Base-by-base conservation (phyloP, 129 eudicot genomes). In the Escallonia herrerae region DNA sequence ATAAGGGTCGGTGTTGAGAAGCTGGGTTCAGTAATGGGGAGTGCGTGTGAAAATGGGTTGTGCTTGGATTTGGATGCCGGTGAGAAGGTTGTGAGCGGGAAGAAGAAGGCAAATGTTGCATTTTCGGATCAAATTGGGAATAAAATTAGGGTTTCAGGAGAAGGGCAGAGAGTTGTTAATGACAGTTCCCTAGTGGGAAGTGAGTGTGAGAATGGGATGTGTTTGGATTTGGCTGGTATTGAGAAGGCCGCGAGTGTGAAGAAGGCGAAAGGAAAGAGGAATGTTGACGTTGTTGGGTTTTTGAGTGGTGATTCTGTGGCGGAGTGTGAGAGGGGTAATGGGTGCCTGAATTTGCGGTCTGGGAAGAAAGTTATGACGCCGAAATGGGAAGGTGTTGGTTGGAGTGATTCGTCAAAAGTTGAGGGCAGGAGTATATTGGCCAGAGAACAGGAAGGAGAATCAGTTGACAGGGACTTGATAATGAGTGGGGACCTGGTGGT, bases 261-360 rank as follows among this genome's bases (percentile, higher is more conserved):
- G 60, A 66, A 60, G 51, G 72, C 69, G 40, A 71, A 60, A 48
- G 56, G 71, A 46, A 66, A 54, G 67, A 77, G 68, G 40, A 71
- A 46, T 43, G 22, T 12, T 9, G 62, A 50, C 12, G 39, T 40
- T 5, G 81, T 43, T 15, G 65, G 53, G 15, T 54, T 74, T 43
- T 42, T 45, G 6, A 67, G 15, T 12, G 33, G 40, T 22, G 74
- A 63, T 42, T 39, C 60, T 15, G 52, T 2, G 43, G 63, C 54
- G 3, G 58, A 52, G 54, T 72, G 56, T 72, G 78, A 58, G 47
- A 40, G 37, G 13, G 78, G 54, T 13, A 45, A 57, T 9, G 58
- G 59, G 54, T 47, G 71, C 64, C 60, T 80, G 51, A 75, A 65
- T 43, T 72, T 88, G 64, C 61, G 85, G 57, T 85, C 87, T 0